phyloP scores from a whole-genome alignment of 176 grass and related monocot genomes.

The Thalia dealbata region DNA sequence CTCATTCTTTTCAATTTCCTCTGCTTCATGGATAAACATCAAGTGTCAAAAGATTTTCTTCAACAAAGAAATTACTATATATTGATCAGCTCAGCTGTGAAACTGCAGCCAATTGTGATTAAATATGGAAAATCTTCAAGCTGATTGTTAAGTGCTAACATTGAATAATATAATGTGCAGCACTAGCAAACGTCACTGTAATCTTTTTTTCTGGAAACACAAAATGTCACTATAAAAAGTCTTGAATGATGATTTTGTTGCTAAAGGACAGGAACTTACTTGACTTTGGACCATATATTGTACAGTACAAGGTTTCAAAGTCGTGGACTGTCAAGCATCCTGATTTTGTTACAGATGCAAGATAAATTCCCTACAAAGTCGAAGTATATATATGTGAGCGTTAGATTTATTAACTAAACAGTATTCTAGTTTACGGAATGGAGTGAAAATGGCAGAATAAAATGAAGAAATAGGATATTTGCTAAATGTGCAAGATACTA shows the following conservation, averaged over 20 bases:
- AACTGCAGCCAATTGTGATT: too few species aligned
- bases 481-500: background rate
- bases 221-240: background rate
- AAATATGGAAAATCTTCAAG: background rate
- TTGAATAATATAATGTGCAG: background rate
- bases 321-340: conserved; percentile 93
- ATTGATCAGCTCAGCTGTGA: too few species aligned
- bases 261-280: conserved; percentile 29
- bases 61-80: too few species aligned
- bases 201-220: background rate
- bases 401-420: conserved; percentile 2
- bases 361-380: conserved; percentile 69
- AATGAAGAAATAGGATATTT: background rate
- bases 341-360: conserved; percentile 77
- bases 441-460: background rate
- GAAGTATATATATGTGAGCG: too few species aligned
- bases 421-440: background rate
- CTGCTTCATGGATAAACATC: too few species aligned
- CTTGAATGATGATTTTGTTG: background rate
- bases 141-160: background rate
- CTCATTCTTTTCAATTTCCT: too few species aligned
- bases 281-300: conserved; percentile 37
- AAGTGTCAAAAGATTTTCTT: too few species aligned
- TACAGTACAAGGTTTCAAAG: conserved; percentile 83
- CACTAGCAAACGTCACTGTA: background rate